Evolutionary conservation across 83 land plant genomes (phyloP).

Genomic region (Larix sibirica): DNA sequence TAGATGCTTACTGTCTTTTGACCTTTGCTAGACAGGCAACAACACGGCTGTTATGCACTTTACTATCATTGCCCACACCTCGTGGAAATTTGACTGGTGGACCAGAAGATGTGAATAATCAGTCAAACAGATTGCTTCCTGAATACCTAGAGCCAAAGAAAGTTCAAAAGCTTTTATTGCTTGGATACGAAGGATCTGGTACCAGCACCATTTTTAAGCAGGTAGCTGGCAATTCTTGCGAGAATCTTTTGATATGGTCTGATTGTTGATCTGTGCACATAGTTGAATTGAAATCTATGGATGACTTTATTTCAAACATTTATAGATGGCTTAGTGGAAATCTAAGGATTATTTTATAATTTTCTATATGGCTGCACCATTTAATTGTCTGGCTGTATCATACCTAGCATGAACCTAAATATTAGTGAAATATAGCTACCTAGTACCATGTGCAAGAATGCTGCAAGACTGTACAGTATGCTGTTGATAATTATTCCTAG

Average conservation of each 20-base stretch:
- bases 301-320: too few species aligned
- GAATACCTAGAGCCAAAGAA: conserved; percentile 62
- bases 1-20: neutral
- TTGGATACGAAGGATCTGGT: conserved; percentile 81
- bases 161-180: conserved; percentile 69
- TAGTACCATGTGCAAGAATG: too few species aligned
- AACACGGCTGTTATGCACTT: conserved; percentile 60
- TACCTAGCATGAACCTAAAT: neutral
- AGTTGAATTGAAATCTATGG: neutral
- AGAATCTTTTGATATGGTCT: neutral
- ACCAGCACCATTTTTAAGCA: conserved; percentile 93
- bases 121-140: conserved; percentile 42
- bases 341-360: neutral
- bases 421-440: neutral
- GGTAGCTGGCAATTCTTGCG: conserved; percentile 38
- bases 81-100: conserved; percentile 15
- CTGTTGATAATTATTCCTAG: too few species aligned
- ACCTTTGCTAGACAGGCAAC: conserved; percentile 50
- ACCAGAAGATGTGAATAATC: conserved; percentile 25
- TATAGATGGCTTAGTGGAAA: too few species aligned
- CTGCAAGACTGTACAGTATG: too few species aligned
- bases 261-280: neutral
- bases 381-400: neutral
- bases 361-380: neutral
- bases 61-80: conserved; percentile 85